These are phyloP conservation scores for Epichloe gansuensis DNA, from an alignment of 2,329 filamentous ascomycete species.

Conservation along the genomic window DNA sequence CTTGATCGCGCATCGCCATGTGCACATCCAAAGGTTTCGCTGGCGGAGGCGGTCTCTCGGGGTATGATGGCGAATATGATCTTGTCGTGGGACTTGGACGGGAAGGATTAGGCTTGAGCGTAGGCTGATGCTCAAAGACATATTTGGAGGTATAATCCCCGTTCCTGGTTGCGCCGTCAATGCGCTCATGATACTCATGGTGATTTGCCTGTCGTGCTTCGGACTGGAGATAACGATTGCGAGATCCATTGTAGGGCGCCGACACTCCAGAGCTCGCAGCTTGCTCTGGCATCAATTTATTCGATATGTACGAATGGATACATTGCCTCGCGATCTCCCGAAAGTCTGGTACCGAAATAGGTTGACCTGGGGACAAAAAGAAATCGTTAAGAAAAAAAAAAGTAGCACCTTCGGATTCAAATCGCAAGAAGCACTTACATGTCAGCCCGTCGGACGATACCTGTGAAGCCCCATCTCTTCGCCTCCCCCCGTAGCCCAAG, in stretches of 20 bases:
- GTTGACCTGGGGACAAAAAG: slow-evolving; percentile 11
- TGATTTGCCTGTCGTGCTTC: not conserved
- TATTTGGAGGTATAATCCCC: slow-evolving; percentile 10
- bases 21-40: slow-evolving; percentile 8
- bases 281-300: slow-evolving; percentile 11
- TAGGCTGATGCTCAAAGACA: slow-evolving; percentile 26
- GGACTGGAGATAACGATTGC: not conserved
- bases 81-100: slow-evolving; percentile 14
- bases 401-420: not conserved
- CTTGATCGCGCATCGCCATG: slow-evolving; percentile 10
- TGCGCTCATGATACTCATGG: not conserved
- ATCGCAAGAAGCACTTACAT: slow-evolving; percentile 1
- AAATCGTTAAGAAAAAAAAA: not conserved
- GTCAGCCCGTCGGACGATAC: not conserved
- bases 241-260: not conserved
- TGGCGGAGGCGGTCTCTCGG: slow-evolving; percentile 23
- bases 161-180: not conserved
- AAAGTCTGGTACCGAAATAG: slow-evolving; percentile 23
- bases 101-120: slow-evolving; percentile 21
- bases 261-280: not conserved
- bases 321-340: slow-evolving; percentile 21
- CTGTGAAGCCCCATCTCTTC: slow-evolving; percentile 1
- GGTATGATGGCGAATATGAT: slow-evolving; percentile 33
- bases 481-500: slow-evolving; percentile 1
- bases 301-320: slow-evolving; percentile 19